Evolutionary conservation across 257 asterid genomes (phyloP).

Genomic region (Lavandula angustifolia): DNA sequence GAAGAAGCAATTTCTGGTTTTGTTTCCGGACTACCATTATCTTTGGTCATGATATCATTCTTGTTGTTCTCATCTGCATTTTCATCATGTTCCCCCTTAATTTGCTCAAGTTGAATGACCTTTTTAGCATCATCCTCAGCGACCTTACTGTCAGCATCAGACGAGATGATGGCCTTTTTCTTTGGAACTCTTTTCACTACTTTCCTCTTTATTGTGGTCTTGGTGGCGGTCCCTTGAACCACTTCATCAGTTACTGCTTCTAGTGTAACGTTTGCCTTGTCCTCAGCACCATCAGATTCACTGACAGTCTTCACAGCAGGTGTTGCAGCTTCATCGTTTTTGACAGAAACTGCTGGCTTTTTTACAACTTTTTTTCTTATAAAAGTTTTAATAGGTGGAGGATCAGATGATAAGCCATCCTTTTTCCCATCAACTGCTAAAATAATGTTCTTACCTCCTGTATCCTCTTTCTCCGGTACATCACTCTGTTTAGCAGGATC

Average conservation of each 20-base stretch:
- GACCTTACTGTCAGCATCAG: slow-evolving; percentile 40
- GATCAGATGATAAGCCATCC: slow-evolving; percentile 48
- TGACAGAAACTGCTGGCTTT: slow-evolving; percentile 45
- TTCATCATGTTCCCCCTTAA: slow-evolving; percentile 36
- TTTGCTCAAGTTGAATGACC: slow-evolving; percentile 37
- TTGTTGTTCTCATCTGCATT: slow-evolving; percentile 37
- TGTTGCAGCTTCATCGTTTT: slow-evolving; percentile 39
- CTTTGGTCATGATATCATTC: slow-evolving; percentile 31
- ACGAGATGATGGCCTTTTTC: slow-evolving; percentile 48
- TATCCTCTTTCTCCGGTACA: slow-evolving; percentile 43
- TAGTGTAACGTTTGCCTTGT: slow-evolving; percentile 38
- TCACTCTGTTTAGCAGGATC: slow-evolving; percentile 38
- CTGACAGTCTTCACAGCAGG: slow-evolving; percentile 40
- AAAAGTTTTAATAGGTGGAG: slow-evolving; percentile 56
- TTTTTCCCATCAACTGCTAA: slow-evolving; percentile 50
- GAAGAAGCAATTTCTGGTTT: slow-evolving; percentile 19
- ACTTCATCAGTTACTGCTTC: slow-evolving; percentile 39
- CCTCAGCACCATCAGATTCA: slow-evolving; percentile 45
- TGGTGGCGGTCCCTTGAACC: slow-evolving; percentile 49
- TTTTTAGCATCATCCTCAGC: slow-evolving; percentile 40
- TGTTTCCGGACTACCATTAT: slow-evolving; percentile 32
- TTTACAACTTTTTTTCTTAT: slow-evolving; percentile 60
- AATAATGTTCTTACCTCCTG: slow-evolving; percentile 39
- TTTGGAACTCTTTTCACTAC: slow-evolving; percentile 70
- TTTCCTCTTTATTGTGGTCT: slow-evolving; percentile 68